Conservation (phyloP, 163 green algal genomes). For the Chloroidium sp. region DNA sequence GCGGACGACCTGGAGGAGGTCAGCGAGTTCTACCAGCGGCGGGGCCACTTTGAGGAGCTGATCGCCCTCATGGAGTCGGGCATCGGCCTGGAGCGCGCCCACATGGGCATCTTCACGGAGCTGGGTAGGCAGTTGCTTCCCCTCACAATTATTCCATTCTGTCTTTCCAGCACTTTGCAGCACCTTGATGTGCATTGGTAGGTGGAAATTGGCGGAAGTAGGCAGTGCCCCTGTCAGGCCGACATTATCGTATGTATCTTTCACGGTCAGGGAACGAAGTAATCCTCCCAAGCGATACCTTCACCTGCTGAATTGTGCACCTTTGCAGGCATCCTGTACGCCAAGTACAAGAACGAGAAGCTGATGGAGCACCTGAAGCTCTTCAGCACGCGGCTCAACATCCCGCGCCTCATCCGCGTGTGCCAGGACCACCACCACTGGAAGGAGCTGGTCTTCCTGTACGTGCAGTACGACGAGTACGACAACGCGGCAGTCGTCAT, state of each 20-base stretch:
- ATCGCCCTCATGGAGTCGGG: conserved; percentile 92
- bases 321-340: conserved; percentile 68
- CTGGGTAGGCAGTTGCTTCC: conserved; percentile 22
- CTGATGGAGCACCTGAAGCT: conserved; percentile 99
- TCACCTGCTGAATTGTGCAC: not conserved
- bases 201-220: not conserved
- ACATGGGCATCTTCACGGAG: conserved; percentile 99
- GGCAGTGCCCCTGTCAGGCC: not conserved
- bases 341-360: conserved; percentile 80
- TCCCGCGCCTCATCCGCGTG: conserved; percentile 90
- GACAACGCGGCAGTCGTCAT: conserved; percentile 76
- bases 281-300: too few relatives aligned
- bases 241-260: not conserved
- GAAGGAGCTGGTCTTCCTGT: conserved; percentile 95
- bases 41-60: conserved; percentile 87
- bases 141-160: not conserved
- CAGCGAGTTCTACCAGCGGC: conserved; percentile 88
- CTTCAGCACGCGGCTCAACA: conserved; percentile 92
- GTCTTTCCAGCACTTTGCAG: too few relatives aligned
- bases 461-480: conserved; percentile 96
- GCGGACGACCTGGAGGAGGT: conserved; percentile 97
- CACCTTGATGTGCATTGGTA: too few relatives aligned
- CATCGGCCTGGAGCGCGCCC: conserved; percentile 93
- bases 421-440: conserved; percentile 83
- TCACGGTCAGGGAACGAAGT: not conserved